Evolutionary conservation across 306 rosid genomes (phyloP).

Genomic region (Clitoria ternatea): DNA sequence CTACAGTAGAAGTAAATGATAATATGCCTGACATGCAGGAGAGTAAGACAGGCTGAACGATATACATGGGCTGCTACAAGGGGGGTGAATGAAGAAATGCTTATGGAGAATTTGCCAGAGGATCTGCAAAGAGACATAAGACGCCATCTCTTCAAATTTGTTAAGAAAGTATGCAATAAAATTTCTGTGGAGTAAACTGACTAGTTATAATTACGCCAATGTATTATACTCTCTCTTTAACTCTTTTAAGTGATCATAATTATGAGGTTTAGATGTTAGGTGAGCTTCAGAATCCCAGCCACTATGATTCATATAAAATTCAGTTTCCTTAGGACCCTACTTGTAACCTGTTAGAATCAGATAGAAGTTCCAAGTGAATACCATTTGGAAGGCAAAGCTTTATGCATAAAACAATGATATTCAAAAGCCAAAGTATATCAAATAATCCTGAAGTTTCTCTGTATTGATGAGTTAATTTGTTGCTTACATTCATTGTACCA

Average conservation of each 20-base stretch:
- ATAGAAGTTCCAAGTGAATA: not conserved
- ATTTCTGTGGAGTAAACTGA: not conserved
- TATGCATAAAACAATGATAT: not conserved
- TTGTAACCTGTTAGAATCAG: not conserved
- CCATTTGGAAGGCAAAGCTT: not conserved
- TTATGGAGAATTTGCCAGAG: conserved; percentile 75
- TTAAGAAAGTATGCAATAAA: conserved; percentile 26
- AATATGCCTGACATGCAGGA: conserved; percentile 39
- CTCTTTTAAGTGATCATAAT: not conserved
- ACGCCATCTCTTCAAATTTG: conserved; percentile 66
- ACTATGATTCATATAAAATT: not conserved
- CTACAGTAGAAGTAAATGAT: not conserved
- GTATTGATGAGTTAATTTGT: not conserved
- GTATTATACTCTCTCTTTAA: not conserved
- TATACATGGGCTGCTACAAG: conserved; percentile 90
- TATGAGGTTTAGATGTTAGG: not conserved
- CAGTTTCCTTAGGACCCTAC: not conserved
- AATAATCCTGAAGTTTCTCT: not conserved
- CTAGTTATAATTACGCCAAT: not conserved
- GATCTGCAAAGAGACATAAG: conserved; percentile 82
- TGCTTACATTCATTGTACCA: not conserved
- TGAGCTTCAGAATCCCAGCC: not conserved
- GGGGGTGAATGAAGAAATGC: conserved; percentile 78
- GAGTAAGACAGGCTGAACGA: conserved; percentile 67
- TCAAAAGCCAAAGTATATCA: not conserved